Evolutionary conservation across 2,329 filamentous ascomycete genomes (phyloP).

Genomic region (Exophiala alcalophila): DNA sequence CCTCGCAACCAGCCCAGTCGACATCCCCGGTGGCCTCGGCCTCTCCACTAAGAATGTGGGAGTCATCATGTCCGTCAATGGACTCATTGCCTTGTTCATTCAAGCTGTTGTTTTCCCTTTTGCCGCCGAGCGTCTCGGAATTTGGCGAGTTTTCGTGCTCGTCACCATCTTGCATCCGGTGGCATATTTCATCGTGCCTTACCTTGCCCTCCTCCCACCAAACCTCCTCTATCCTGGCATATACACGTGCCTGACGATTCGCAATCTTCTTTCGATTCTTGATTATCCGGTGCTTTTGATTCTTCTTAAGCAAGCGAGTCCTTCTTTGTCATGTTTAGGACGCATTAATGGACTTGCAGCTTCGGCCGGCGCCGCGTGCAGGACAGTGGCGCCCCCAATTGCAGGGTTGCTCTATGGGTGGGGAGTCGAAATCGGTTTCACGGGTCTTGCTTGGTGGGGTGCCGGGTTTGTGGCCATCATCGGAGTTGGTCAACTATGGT

Average conservation of each 20-base stretch:
- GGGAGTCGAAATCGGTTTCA: conserved; percentile 56
- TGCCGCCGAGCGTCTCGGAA: conserved; percentile 60
- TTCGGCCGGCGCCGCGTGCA: conserved; percentile 66
- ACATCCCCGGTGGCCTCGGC: conserved; percentile 63
- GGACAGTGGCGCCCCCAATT: conserved; percentile 67
- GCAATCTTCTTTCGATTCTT: conserved; percentile 67
- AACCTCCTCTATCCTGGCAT: conserved; percentile 58
- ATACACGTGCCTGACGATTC: conserved; percentile 62
- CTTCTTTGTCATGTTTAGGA: conserved; percentile 60
- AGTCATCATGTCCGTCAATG: conserved; percentile 66
- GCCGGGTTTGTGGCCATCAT: conserved; percentile 55
- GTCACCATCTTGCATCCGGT: conserved; percentile 65
- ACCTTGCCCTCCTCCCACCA: conserved; percentile 58
- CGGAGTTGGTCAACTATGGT: conserved; percentile 56
- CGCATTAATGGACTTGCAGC: conserved; percentile 72
- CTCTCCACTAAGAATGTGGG: conserved; percentile 65
- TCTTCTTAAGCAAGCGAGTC: conserved; percentile 68
- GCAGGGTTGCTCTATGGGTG: conserved; percentile 65
- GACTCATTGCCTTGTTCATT: conserved; percentile 67
- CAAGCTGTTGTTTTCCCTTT: conserved; percentile 69
- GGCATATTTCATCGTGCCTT: conserved; percentile 67
- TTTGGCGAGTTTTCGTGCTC: conserved; percentile 64
- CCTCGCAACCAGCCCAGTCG: conserved; percentile 45
- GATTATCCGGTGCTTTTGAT: conserved; percentile 67
- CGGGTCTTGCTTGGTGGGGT: conserved; percentile 62